Conservation (phyloP, 225 moss, liverwort and hornwort species). For the Polytrichum formosum region DNA sequence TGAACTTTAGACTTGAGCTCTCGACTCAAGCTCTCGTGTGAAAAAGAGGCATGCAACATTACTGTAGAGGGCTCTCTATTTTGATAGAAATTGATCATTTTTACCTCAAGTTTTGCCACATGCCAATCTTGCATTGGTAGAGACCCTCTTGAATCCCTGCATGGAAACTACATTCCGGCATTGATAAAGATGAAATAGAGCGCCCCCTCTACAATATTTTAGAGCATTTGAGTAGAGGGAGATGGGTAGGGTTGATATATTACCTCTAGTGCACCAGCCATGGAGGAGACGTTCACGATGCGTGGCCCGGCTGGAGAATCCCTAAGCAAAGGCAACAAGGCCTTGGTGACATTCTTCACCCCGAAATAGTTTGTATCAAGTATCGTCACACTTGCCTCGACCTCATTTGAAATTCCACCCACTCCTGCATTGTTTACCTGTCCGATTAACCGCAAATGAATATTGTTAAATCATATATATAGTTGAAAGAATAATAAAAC, state of each 20-base stretch:
- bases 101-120: no score
- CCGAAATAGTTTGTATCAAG: constrained; percentile 46
- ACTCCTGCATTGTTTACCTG: constrained; percentile 41
- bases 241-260: neutral
- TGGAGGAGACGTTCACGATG: constrained; percentile 36
- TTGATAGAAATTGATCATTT: no score
- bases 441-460: neutral
- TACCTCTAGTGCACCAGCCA: constrained; percentile 35
- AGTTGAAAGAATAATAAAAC: no score
- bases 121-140: no score
- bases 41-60: neutral
- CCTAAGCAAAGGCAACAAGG: constrained; percentile 32
- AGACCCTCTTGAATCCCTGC: no score
- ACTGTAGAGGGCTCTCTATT: no score
- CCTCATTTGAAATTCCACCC: constrained; percentile 9
- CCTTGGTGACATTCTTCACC: constrained; percentile 25
- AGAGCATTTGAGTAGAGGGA: neutral
- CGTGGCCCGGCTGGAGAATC: constrained; percentile 34
- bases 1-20: no score
- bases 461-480: no score
- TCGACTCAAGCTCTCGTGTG: no score
- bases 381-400: constrained; percentile 17
- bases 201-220: no score
- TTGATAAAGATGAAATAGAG: no score
- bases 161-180: no score